These are phyloP conservation scores for Solanum virginianum DNA, from an alignment of 257 asterid genomes.

Conservation along the genomic window DNA sequence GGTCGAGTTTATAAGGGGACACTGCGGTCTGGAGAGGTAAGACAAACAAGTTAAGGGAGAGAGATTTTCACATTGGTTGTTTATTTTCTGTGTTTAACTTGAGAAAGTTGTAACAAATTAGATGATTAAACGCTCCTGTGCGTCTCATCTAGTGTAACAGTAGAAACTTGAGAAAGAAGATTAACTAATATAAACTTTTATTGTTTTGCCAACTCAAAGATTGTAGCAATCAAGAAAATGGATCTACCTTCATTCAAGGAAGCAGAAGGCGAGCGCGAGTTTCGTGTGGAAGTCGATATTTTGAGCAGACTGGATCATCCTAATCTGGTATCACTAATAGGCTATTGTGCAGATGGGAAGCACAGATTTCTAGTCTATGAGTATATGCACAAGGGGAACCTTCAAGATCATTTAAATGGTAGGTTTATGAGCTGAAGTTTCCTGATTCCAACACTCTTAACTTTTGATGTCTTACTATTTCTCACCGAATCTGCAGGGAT, in stretches of 20 bases:
- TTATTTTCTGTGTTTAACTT: neutral
- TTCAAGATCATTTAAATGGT: slow-evolving; percentile 89
- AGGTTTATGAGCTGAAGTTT: slow-evolving; percentile 8
- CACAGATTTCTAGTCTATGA: slow-evolving; percentile 91
- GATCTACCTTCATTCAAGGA: slow-evolving; percentile 67
- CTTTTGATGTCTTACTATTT: neutral
- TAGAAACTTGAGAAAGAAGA: neutral
- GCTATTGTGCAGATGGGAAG: slow-evolving; percentile 96
- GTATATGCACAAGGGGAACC: slow-evolving; percentile 73
- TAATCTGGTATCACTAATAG: slow-evolving; percentile 70
- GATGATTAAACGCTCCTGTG: neutral
- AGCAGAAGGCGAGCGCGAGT: slow-evolving; percentile 91
- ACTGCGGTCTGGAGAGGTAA: slow-evolving; percentile 77
- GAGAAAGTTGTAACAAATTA: neutral
- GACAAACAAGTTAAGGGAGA: neutral
- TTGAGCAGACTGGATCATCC: slow-evolving; percentile 94
- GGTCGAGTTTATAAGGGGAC: slow-evolving; percentile 91
- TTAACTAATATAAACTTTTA: neutral
- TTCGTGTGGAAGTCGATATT: slow-evolving; percentile 93
- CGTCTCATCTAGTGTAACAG: neutral
- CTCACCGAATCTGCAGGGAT: slow-evolving; percentile 35
- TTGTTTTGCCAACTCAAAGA: slow-evolving; percentile 22
- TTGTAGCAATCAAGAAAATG: slow-evolving; percentile 96
- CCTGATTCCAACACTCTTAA: neutral
- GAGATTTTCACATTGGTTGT: neutral